Percentiles rank a stretch among this genome's conserved stretches.
phyloP scores from a whole-genome alignment of 148 eudicot genomes.

The Simmondsia chinensis region DNA sequence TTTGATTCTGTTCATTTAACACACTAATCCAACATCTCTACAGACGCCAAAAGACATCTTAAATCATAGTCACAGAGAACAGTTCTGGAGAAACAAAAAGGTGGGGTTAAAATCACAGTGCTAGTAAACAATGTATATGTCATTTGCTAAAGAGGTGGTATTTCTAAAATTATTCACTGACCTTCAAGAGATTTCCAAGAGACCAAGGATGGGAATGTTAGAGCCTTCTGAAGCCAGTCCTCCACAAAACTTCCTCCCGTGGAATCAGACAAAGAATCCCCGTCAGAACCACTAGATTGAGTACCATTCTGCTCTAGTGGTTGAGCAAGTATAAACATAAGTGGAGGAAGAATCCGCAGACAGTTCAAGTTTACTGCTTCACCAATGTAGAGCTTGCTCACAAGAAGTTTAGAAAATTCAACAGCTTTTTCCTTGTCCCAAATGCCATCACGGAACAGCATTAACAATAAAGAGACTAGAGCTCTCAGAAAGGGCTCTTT shows the following conservation, averaged over 20 bases:
- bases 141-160: no score
- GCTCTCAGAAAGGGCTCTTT: slow-evolving; percentile 75
- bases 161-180: slow-evolving; percentile 14
- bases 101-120: no score
- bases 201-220: slow-evolving; percentile 49
- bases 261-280: slow-evolving; percentile 26
- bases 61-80: no score
- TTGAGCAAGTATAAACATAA: slow-evolving; percentile 46
- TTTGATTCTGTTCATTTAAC: no score
- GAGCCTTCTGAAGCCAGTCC: slow-evolving; percentile 68
- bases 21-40: no score
- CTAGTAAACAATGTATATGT: no score
- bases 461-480: slow-evolving; percentile 43
- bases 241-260: slow-evolving; percentile 26
- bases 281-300: slow-evolving; percentile 12
- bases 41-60: no score
- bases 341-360: slow-evolving; percentile 56
- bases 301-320: slow-evolving; percentile 25
- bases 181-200: slow-evolving; percentile 76
- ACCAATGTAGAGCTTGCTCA: slow-evolving; percentile 58
- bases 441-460: slow-evolving; percentile 43
- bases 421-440: slow-evolving; percentile 55
- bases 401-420: slow-evolving; percentile 40
- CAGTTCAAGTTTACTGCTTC: slow-evolving; percentile 49
- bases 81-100: no score